These are phyloP conservation scores for Pseudotsuga menziesii DNA, from an alignment of 75 land plant genomes.

Conservation along the genomic window DNA sequence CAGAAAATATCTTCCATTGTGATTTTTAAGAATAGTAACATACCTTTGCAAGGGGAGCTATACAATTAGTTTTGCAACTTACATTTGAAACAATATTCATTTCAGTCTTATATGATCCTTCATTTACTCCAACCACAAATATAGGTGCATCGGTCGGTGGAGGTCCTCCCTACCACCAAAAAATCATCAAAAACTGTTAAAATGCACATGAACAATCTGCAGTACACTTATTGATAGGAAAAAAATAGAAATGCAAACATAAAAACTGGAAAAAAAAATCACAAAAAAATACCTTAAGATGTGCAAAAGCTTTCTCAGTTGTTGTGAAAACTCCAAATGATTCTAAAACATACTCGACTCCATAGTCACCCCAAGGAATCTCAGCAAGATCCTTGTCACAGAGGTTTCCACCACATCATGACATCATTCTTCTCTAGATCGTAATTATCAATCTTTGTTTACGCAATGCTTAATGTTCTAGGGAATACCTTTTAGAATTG, in stretches of 20 bases:
- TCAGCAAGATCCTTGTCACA: slow-evolving; percentile 80
- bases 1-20: background rate
- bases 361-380: slow-evolving; percentile 89
- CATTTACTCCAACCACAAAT: slow-evolving; percentile 97
- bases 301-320: slow-evolving; percentile 71
- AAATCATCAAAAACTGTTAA: background rate
- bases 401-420: background rate
- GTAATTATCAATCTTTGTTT: background rate
- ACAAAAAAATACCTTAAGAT: slow-evolving; percentile 50
- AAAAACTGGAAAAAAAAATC: background rate
- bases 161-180: slow-evolving; percentile 77
- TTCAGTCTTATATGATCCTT: slow-evolving; percentile 62
- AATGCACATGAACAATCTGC: background rate
- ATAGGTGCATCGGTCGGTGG: slow-evolving; percentile 99
- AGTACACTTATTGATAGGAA: no score
- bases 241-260: background rate
- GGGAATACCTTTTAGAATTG: slow-evolving; percentile 51
- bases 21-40: background rate
- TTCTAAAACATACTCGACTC: slow-evolving; percentile 89
- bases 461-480: background rate
- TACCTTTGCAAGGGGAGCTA: slow-evolving; percentile 98
- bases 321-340: slow-evolving; percentile 95
- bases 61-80: slow-evolving; percentile 96
- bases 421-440: background rate
- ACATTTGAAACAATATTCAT: slow-evolving; percentile 96